These are phyloP conservation scores for Rubia yunnanensis DNA, from an alignment of 257 asterid species.

Conservation along the genomic window DNA sequence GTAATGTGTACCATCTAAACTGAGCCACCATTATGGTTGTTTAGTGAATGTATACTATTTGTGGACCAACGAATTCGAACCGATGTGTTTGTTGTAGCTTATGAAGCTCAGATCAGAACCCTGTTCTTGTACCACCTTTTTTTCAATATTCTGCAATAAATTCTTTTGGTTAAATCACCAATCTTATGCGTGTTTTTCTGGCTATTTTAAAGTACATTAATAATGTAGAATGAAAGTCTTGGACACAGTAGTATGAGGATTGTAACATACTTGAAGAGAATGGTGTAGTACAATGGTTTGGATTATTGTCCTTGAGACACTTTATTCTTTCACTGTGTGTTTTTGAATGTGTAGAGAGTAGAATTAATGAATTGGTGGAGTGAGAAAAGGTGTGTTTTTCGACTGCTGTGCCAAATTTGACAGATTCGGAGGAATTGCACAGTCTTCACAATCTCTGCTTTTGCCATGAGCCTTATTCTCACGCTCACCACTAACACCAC, in stretches of 20 bases:
- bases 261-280: background rate
- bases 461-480: background rate
- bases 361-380: background rate
- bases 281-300: no score
- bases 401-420: conserved; percentile 1
- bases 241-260: background rate
- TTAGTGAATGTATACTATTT: conserved; percentile 21
- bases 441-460: background rate
- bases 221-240: background rate
- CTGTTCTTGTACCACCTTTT: conserved; percentile 3
- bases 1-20: conserved; percentile 13
- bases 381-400: background rate
- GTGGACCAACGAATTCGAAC: conserved; percentile 15
- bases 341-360: background rate
- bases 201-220: background rate
- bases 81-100: conserved; percentile 13
- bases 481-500: background rate
- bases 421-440: conserved; percentile 4
- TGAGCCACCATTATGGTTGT: conserved; percentile 4
- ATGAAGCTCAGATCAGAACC: background rate
- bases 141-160: conserved; percentile 14
- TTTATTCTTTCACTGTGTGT: background rate
- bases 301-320: background rate
- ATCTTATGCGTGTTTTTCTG: background rate
- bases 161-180: background rate